A percentile compares a stretch with the other conserved stretches of the same genome.
phyloP scores from a whole-genome alignment of 2,329 filamentous ascomycete species.

The Harringtonia lauricola region DNA sequence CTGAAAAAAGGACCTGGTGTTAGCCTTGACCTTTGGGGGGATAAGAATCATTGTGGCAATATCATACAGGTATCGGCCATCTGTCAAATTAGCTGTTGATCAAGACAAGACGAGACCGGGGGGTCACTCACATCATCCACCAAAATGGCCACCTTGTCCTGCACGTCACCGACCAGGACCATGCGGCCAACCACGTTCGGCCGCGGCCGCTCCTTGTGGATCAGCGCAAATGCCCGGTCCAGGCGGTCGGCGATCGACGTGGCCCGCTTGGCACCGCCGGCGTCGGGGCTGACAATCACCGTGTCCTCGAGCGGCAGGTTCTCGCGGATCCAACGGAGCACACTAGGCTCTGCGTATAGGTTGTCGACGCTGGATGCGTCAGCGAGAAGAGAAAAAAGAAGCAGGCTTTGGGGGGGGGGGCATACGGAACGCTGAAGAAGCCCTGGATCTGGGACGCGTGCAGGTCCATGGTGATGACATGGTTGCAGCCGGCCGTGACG shows the following conservation, averaged over 20 bases:
- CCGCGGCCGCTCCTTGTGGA: conserved; percentile 89
- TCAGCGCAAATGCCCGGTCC: conserved; percentile 83
- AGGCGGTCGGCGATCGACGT: conserved; percentile 89
- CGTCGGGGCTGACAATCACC: conserved; percentile 91
- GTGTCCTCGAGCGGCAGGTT: conserved; percentile 73
- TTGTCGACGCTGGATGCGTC: conserved; percentile 43
- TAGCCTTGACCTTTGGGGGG: conserved; percentile 43
- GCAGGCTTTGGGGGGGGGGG: background rate
- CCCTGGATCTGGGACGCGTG: conserved; percentile 33
- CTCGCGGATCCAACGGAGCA: conserved; percentile 82
- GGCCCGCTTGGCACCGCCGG: conserved; percentile 86
- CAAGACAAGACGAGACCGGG: background rate
- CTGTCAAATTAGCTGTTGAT: conserved; percentile 3
- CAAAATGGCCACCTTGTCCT: conserved; percentile 84
- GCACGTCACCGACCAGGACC: conserved; percentile 91
- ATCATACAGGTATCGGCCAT: conserved; percentile 15
- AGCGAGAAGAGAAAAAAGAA: no score
- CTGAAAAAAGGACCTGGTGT: background rate
- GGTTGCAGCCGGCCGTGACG: conserved; percentile 62
- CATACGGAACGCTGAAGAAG: conserved; percentile 68
- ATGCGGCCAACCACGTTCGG: conserved; percentile 74
- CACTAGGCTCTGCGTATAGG: conserved; percentile 87
- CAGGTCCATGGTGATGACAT: conserved; percentile 91
- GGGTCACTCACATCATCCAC: conserved; percentile 33
- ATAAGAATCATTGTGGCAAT: background rate